Percentiles rank a stretch among this genome's conserved stretches.
Conservation (phyloP, 768 basidiomycete species). For the Hypholoma sublateritium region DNA sequence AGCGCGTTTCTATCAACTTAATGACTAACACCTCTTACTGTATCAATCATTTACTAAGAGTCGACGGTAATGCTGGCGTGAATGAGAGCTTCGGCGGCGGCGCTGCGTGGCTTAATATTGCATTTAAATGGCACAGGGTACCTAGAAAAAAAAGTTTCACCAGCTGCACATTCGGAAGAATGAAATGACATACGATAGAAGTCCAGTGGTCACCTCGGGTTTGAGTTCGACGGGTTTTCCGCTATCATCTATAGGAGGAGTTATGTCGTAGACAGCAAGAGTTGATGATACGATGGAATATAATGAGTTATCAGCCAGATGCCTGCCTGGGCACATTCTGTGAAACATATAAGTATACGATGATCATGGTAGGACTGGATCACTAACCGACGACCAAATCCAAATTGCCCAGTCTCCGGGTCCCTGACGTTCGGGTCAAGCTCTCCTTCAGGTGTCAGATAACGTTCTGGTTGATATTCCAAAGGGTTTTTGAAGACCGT, state of each 20-base stretch:
- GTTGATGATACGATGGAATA: constrained; percentile 18
- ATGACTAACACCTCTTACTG: too few species aligned
- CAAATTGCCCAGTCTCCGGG: constrained; percentile 27
- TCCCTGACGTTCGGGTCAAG: constrained; percentile 21
- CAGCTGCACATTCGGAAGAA: background rate
- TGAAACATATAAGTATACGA: background rate
- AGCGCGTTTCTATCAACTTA: too few species aligned
- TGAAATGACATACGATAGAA: constrained; percentile 18
- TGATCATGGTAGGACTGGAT: background rate
- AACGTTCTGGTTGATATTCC: constrained; percentile 32
- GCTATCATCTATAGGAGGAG: constrained; percentile 18
- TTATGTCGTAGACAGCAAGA: constrained; percentile 24
- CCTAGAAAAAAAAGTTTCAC: constrained; percentile 2
- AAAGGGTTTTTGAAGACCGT: constrained; percentile 36
- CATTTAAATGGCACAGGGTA: constrained; percentile 25
- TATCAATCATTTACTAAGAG: too few species aligned
- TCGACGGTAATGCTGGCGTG: constrained; percentile 4
- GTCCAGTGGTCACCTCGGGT: constrained; percentile 18
- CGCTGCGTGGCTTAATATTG: constrained; percentile 20
- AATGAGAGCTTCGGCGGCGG: constrained; percentile 15
- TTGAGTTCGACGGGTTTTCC: constrained; percentile 19
- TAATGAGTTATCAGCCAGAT: constrained; percentile 22
- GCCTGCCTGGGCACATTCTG: constrained; percentile 27
- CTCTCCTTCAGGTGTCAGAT: constrained; percentile 22
- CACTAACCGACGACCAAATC: constrained; percentile 31